These are phyloP conservation scores for Monocercomonoides exilis DNA, from an alignment of 78 protist species.

Conservation along the genomic window DNA sequence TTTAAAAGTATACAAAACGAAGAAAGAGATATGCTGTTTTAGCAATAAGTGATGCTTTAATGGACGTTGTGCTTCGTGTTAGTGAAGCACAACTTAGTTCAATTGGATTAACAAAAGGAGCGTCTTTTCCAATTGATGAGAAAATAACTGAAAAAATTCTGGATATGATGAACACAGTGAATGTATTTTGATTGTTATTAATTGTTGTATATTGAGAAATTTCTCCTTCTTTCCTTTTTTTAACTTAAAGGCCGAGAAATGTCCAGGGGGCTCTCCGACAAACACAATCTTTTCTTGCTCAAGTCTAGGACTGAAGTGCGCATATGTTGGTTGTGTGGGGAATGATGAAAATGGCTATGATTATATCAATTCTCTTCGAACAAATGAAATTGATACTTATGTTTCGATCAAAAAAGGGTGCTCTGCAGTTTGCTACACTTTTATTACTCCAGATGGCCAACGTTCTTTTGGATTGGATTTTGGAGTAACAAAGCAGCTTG, in stretches of 20 bases:
- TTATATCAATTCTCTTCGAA: neutral
- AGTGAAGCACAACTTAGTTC: neutral
- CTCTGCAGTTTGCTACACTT: slow-evolving; percentile 1
- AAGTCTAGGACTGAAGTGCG: neutral
- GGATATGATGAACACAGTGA: neutral
- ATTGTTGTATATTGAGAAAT: neutral
- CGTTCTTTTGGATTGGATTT: neutral
- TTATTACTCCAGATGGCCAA: slow-evolving; percentile 8
- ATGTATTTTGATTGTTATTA: neutral
- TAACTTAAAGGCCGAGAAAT: neutral
- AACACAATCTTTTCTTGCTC: neutral
- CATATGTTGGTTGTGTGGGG: slow-evolving; percentile 9
- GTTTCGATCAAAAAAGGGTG: slow-evolving; percentile 3
- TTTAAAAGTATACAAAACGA: neutral
- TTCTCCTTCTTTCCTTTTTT: neutral
- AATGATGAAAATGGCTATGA: slow-evolving; percentile 11
- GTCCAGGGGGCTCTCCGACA: slow-evolving; percentile 15
- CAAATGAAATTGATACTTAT: neutral
- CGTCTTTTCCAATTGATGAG: neutral
- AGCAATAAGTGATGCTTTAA: neutral
- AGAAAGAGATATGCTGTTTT: neutral
- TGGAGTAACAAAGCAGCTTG: slow-evolving; percentile 7
- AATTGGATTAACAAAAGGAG: neutral
- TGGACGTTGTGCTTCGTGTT: neutral
- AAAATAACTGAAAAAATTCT: neutral